phyloP scores from a whole-genome alignment of 441 rosid species.

The Adansonia madagascariensis region DNA sequence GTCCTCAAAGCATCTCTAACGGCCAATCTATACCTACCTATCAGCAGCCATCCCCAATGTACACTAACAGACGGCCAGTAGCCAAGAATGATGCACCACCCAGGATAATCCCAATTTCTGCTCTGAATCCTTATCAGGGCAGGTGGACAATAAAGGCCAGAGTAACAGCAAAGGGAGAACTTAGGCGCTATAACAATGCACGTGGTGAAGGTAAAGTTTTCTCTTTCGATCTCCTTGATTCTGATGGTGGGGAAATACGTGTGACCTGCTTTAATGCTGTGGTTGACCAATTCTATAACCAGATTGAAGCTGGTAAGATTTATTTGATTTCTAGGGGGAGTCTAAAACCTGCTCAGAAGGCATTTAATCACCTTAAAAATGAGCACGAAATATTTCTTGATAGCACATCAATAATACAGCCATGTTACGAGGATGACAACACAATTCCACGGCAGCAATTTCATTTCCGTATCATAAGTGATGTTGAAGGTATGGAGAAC shows the following conservation, averaged over 20 bases:
- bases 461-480: constrained; percentile 64
- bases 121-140: constrained; percentile 80
- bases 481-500: constrained; percentile 69
- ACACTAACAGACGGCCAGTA: constrained; percentile 64
- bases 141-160: constrained; percentile 92
- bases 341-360: constrained; percentile 76
- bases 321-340: constrained; percentile 57
- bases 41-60: constrained; percentile 61
- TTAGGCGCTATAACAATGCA: constrained; percentile 65
- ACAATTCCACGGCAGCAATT: constrained; percentile 69
- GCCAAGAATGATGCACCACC: constrained; percentile 69
- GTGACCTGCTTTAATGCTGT: constrained; percentile 89
- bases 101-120: constrained; percentile 69
- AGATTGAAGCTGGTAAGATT: constrained; percentile 71
- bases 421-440: constrained; percentile 67
- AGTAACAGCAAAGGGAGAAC: constrained; percentile 75
- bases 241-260: constrained; percentile 86
- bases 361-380: constrained; percentile 75
- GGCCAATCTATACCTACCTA: constrained; percentile 42
- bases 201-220: constrained; percentile 90
- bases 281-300: constrained; percentile 74
- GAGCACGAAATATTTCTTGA: constrained; percentile 74
- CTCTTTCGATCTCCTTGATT: constrained; percentile 86
- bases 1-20: constrained; percentile 37
- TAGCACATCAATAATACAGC: constrained; percentile 60